Evolutionary conservation across 2,329 filamentous ascomycete genomes (phyloP), one percentile per base, ranked within the genome.

Genomic region (Fusarium fracticaudum): DNA sequence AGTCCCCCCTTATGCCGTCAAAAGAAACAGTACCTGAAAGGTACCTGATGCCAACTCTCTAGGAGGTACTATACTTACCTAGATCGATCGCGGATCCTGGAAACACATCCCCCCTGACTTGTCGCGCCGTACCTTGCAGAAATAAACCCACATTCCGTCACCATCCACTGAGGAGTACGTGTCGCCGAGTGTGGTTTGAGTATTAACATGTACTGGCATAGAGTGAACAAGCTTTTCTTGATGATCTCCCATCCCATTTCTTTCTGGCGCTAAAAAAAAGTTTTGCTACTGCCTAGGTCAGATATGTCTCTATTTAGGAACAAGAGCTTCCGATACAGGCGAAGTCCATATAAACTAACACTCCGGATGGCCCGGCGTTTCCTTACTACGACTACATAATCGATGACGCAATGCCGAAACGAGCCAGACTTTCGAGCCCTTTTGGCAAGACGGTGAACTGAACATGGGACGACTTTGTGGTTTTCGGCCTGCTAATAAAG

Each of bases 41-140:
- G 47, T 70, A 70, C 66, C 41, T 69, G 29, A 37, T n/a, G 24
- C 20, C 55, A 22, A n/a, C 33, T 59, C 53, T 37, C n/a, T 40
- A 35, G 33, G 33, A 35, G 33, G 33, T 35, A 35, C 33, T 15
- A 35, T 35, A 17, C 33, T 35, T 35, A 29, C 51, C 51, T 70
- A 73, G 72, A 74, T 74, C 72, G 72, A 75, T 74, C 69, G 72
- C 9, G 69, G 60, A 73, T 75, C 65, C 72, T 66, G 60, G 60
- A 41, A 45, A 55, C 50, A 59, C 35, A 24, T 59, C 43, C 54
- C 38, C 54, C 72, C 57, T 74, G 72, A 62, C 54, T 65, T 59
- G 45, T 65, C 44, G 26, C 44, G 45, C 53, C 53, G 72, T 74
- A 73, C 72, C 72, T 74, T 74, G 72, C 72, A 75, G 72, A 38